Conservation (phyloP, 2,329 filamentous ascomycete genomes). For the Alternaria sp. region DNA sequence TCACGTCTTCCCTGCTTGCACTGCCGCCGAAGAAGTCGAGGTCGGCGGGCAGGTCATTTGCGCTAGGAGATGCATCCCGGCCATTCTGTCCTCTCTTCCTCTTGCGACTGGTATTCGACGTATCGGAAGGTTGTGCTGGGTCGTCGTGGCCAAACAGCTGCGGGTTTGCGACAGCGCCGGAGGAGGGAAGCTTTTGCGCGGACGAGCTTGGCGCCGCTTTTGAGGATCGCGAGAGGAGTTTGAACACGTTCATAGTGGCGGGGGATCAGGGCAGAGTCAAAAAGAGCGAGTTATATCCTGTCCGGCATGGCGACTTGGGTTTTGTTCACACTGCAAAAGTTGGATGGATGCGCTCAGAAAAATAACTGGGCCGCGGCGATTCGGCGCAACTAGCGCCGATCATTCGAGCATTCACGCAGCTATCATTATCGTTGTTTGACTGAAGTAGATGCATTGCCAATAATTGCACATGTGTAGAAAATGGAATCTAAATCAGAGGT, state of each 20-base stretch:
- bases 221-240: conserved; percentile 72
- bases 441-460: conserved; percentile 28
- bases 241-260: conserved; percentile 71
- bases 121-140: conserved; percentile 45
- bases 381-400: conserved; percentile 29
- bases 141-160: conserved; percentile 66
- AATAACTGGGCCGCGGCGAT: conserved; percentile 23
- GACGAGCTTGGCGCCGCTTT: conserved; percentile 58
- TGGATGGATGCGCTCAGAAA: conserved; percentile 23
- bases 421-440: not conserved
- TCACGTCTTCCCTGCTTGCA: conserved; percentile 16
- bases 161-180: conserved; percentile 68
- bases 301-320: not conserved
- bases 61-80: conserved; percentile 4
- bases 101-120: conserved; percentile 44
- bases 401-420: conserved; percentile 6
- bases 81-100: conserved; percentile 49
- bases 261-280: not conserved
- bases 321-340: conserved; percentile 22
- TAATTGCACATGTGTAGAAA: conserved; percentile 41
- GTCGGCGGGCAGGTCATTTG: conserved; percentile 35
- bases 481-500: conserved; percentile 48
- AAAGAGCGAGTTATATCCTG: not conserved
- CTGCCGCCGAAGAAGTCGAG: conserved; percentile 53
- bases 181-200: conserved; percentile 65